Evolutionary conservation across 768 basidiomycete genomes (phyloP).

Genomic region (Asterophora lycoperdoides): DNA sequence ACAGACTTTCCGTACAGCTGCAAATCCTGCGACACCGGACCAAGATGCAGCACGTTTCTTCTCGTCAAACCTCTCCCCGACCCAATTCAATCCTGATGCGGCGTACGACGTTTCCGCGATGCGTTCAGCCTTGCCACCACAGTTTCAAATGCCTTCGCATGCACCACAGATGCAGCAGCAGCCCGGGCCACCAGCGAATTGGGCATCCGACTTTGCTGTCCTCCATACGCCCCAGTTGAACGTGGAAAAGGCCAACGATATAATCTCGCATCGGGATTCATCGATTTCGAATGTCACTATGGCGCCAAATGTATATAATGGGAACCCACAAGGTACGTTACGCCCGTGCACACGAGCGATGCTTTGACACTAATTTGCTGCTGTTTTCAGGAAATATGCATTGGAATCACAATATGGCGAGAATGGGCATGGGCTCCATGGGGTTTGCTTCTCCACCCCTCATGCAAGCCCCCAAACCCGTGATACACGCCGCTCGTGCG

Average conservation of each 20-base stretch:
- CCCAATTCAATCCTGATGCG: conserved; percentile 32
- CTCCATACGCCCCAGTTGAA: conserved; percentile 7
- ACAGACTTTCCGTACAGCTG: conserved; percentile 60
- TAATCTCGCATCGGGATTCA: background rate
- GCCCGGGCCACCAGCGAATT: conserved; percentile 33
- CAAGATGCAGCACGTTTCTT: conserved; percentile 76
- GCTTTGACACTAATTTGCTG: background rate
- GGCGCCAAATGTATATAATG: conserved; percentile 1
- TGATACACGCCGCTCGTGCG: conserved; percentile 7
- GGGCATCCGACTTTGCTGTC: conserved; percentile 62
- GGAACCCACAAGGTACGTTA: conserved; percentile 19
- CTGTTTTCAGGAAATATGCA: conserved; percentile 30
- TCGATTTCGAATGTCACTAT: background rate
- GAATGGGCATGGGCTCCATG: conserved; percentile 38
- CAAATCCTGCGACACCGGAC: conserved; percentile 37
- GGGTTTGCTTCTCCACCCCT: conserved; percentile 27
- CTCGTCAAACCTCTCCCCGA: conserved; percentile 29
- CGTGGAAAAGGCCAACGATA: conserved; percentile 1
- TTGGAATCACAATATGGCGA: conserved; percentile 36
- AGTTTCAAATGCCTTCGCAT: conserved; percentile 17
- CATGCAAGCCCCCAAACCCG: conserved; percentile 21
- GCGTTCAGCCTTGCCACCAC: conserved; percentile 41
- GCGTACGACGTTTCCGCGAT: conserved; percentile 62
- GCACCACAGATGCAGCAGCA: conserved; percentile 23
- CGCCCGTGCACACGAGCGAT: background rate